Evolutionary conservation across 2,329 filamentous ascomycete genomes (phyloP), one percentile per base, ranked within the genome.

Genomic region (Dothideomycetes sp.): DNA sequence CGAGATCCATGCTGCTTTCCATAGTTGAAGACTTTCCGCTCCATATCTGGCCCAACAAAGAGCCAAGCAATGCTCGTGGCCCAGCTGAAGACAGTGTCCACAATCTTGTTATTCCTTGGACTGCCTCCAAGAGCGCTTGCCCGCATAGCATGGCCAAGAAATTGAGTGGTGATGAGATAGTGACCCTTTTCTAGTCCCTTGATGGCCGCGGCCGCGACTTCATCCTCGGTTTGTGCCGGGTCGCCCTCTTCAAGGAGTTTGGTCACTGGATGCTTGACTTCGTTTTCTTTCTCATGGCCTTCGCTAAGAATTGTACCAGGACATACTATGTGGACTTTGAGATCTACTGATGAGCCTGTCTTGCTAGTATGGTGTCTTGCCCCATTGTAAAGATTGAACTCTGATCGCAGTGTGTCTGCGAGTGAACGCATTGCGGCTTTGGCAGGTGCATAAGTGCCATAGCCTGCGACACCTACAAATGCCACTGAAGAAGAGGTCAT

Each of bases 381-480:
- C 32, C 74, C 81, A 33, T 88, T 87, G 66, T 96, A 98, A 37
- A 95, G 67, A 52, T 86, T 69, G 32, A 93, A 66, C 63, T 98
- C 91, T 55, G 89, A 84, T 16, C 77, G 77, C 36, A 98, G 68
- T 0, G 79, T 81, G 57, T 98, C 91, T 39, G 83, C 82, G 11
- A 98, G 70, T 12, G 78, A 81, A 42, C 86, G 79, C 49, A 98
- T 69, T 2, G 91, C 91, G 39, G 80, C 79, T 64, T 98, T 98
- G 41, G 81, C 72, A 3, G 89, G 85, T 1, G 79, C 74, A 61
- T 98, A 98, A 0, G 85, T 74, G 0, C 70, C 72, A 61, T 98
- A 98, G 18, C 91, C 91, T 10, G 80, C 75, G 24, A 94, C 60
- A 10, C 84, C 75, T 51, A 81, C 79, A 51, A 94, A 81, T 2